Conservation (phyloP, 306 rosid genomes). For the Cicer yamashitae region DNA sequence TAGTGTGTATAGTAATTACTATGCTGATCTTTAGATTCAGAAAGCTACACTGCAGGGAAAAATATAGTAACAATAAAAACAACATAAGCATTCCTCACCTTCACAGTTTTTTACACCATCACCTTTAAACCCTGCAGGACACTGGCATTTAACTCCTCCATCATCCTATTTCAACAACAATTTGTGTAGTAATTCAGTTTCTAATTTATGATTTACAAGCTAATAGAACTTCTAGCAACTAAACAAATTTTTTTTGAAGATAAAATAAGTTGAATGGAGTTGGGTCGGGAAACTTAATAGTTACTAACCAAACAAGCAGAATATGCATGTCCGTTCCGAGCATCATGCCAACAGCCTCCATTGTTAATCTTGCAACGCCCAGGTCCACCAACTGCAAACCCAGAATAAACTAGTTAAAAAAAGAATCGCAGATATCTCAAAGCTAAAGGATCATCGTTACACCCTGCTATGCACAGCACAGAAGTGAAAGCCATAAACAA, state of each 20-base stretch:
- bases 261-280: conserved; percentile 8
- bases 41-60: neutral
- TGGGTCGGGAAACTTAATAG: conserved; percentile 16
- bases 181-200: conserved; percentile 33
- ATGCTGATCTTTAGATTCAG: neutral
- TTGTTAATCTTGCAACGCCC: conserved; percentile 89
- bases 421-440: conserved; percentile 11
- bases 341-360: conserved; percentile 94
- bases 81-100: conserved; percentile 58
- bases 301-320: conserved; percentile 81
- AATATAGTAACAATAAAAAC: neutral
- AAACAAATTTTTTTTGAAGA: neutral
- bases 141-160: conserved; percentile 73
- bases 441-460: conserved; percentile 14
- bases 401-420: conserved; percentile 41
- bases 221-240: conserved; percentile 11
- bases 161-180: conserved; percentile 59
- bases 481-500: conserved; percentile 37
- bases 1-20: conserved; percentile 17
- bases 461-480: conserved; percentile 17
- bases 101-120: conserved; percentile 81
- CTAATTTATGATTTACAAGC: conserved; percentile 21
- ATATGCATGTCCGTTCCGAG: conserved; percentile 72
- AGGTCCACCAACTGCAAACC: conserved; percentile 80
- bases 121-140: conserved; percentile 86